Conservation (phyloP, 108 stramenopile genomes). For the Cyclotella cryptica region DNA sequence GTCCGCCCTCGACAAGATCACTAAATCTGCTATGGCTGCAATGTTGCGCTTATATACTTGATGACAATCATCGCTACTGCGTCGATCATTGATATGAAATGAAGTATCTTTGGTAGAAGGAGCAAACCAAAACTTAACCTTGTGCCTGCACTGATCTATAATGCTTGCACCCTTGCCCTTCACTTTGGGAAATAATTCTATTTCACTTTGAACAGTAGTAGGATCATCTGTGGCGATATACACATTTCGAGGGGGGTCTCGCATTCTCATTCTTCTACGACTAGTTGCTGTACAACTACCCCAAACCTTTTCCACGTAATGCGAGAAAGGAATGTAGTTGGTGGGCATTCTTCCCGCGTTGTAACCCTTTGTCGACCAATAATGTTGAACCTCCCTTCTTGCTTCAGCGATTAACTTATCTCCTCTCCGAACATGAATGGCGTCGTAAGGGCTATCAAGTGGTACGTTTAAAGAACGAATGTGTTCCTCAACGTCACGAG, state of each 20-base stretch:
- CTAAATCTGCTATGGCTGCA: constrained; percentile 41
- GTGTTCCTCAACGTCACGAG: constrained; percentile 30
- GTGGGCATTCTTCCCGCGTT: constrained; percentile 15
- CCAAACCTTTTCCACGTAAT: constrained; percentile 28
- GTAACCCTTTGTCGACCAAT: constrained; percentile 22
- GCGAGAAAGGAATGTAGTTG: constrained; percentile 41
- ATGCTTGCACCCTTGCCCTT: constrained; percentile 55
- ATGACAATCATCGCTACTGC: constrained; percentile 19
- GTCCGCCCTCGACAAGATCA: constrained; percentile 30
- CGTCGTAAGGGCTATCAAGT: constrained; percentile 31
- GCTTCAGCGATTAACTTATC: constrained; percentile 27
- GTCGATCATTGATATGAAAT: constrained; percentile 15
- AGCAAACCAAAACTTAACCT: constrained; percentile 48
- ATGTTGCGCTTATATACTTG: constrained; percentile 42
- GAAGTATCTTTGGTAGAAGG: constrained; percentile 7
- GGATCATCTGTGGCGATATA: constrained; percentile 51
- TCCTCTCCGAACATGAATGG: constrained; percentile 43
- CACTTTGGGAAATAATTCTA: constrained; percentile 61
- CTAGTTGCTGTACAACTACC: background rate
- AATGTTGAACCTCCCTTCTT: constrained; percentile 1
- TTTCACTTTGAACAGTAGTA: constrained; percentile 17
- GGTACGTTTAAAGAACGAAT: constrained; percentile 23
- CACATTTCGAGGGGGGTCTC: constrained; percentile 3
- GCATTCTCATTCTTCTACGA: background rate
- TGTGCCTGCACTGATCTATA: constrained; percentile 62